Percentiles rank a stretch among this genome's conserved stretches.
These are phyloP conservation scores for Besnoitia besnoiti DNA, from an alignment of 169 alveolate genomes.

Conservation along the genomic window DNA sequence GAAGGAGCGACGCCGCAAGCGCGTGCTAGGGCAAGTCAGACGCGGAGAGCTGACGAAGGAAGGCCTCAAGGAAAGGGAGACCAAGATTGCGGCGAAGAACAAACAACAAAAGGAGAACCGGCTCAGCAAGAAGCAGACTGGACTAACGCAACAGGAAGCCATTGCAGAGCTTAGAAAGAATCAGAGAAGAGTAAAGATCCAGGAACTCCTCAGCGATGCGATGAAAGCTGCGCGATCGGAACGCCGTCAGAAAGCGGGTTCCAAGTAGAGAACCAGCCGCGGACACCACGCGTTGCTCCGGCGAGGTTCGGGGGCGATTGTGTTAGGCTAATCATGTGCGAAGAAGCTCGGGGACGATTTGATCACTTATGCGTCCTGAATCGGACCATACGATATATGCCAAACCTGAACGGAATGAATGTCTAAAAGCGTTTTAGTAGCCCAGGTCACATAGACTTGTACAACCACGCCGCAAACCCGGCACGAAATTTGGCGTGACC, in stretches of 20 bases:
- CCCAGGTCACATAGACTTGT: no score
- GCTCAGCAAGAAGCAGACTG: conserved; percentile 22
- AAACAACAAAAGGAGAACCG: conserved; percentile 31
- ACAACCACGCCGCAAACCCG: no score
- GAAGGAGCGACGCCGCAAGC: conserved; percentile 45
- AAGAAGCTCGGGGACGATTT: no score
- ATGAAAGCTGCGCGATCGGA: background rate
- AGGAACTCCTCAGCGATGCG: conserved; percentile 56
- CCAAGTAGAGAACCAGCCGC: no score
- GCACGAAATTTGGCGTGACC: no score
- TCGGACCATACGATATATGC: no score
- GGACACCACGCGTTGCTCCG: no score
- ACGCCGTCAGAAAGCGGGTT: background rate
- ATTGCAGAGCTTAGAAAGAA: conserved; percentile 45
- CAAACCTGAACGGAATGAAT: no score
- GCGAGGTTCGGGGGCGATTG: no score
- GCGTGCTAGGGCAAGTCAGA: conserved; percentile 33
- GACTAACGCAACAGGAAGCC: conserved; percentile 55
- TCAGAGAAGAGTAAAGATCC: conserved; percentile 42
- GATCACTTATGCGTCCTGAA: no score
- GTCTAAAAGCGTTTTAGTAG: no score
- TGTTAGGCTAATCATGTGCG: no score
- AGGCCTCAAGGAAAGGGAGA: conserved; percentile 46
- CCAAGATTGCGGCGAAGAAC: conserved; percentile 48
- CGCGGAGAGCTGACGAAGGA: conserved; percentile 47